Percentiles rank a stretch among this genome's conserved stretches.
Conservation (phyloP, 768 basidiomycete species). For the Tylopilus sp. region DNA sequence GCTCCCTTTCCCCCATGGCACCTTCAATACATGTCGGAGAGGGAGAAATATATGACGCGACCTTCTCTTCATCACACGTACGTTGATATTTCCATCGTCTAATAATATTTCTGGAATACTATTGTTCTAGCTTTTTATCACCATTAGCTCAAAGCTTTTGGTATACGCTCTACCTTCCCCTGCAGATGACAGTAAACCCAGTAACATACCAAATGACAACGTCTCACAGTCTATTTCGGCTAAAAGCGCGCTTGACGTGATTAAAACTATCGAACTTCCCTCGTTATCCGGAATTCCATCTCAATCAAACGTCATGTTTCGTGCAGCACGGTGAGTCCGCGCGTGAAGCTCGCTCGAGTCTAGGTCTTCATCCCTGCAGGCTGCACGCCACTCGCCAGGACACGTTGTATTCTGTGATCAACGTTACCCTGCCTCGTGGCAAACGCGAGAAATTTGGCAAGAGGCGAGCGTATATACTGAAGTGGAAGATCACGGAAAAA, state of each 20-base stretch:
- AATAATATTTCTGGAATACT: not conserved
- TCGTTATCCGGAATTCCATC: slow-evolving; percentile 40
- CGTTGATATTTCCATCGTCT: slow-evolving; percentile 13
- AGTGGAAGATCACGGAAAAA: slow-evolving; percentile 68
- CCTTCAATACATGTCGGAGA: slow-evolving; percentile 50
- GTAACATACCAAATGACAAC: not conserved
- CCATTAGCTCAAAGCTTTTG: slow-evolving; percentile 59
- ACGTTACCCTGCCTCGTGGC: slow-evolving; percentile 59
- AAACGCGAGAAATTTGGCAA: slow-evolving; percentile 50
- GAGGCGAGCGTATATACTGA: slow-evolving; percentile 61
- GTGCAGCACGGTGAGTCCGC: slow-evolving; percentile 51
- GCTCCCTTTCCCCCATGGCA: slow-evolving; percentile 49
- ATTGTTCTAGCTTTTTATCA: slow-evolving; percentile 54
- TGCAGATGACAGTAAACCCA: not conserved
- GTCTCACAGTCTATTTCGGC: slow-evolving; percentile 32
- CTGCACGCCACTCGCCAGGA: slow-evolving; percentile 51
- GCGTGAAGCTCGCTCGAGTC: not conserved
- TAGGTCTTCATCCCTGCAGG: slow-evolving; percentile 35
- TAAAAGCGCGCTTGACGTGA: slow-evolving; percentile 35
- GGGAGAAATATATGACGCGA: slow-evolving; percentile 84
- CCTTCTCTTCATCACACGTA: slow-evolving; percentile 69
- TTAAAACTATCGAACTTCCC: slow-evolving; percentile 56
- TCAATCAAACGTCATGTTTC: slow-evolving; percentile 50
- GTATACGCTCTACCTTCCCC: slow-evolving; percentile 54
- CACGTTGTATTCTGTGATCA: slow-evolving; percentile 67